Conservation (phyloP, 2,329 filamentous ascomycete genomes). For the Ophiognomonia clavigignenti-juglandacearum region DNA sequence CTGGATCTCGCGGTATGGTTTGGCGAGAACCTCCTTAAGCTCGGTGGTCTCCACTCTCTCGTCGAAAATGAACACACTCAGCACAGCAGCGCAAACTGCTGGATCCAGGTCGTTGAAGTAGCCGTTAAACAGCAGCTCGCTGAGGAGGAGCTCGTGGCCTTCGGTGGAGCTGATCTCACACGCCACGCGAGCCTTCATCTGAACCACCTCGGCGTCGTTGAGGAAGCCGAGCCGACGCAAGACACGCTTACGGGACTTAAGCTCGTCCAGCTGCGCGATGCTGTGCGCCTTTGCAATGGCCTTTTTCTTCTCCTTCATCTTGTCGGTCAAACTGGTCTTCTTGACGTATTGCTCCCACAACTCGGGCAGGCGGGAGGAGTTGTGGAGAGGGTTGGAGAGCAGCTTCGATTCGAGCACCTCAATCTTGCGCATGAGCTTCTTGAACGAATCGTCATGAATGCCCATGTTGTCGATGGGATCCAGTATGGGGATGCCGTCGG, state of each 20-base stretch:
- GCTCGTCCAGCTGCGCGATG: constrained; percentile 88
- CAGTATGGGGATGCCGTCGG: constrained; percentile 81
- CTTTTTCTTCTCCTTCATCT: constrained; percentile 87
- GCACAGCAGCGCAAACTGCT: constrained; percentile 77
- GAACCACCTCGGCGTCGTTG: constrained; percentile 90
- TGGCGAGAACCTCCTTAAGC: constrained; percentile 78
- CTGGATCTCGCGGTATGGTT: constrained; percentile 82
- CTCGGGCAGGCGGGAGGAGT: constrained; percentile 76
- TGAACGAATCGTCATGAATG: constrained; percentile 89
- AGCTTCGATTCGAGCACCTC: constrained; percentile 91
- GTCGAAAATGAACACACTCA: constrained; percentile 96
- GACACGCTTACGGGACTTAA: constrained; percentile 94
- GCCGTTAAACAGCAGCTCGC: constrained; percentile 89
- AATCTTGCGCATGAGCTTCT: constrained; percentile 89
- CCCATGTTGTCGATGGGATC: constrained; percentile 97
- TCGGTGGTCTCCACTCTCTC: constrained; percentile 80
- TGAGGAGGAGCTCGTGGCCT: constrained; percentile 88
- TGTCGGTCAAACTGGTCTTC: constrained; percentile 70
- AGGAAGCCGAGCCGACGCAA: constrained; percentile 92
- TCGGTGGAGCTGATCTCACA: constrained; percentile 92
- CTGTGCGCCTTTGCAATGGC: constrained; percentile 79
- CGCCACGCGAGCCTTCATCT: constrained; percentile 93
- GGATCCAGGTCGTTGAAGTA: constrained; percentile 96
- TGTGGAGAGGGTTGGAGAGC: constrained; percentile 84
- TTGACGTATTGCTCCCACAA: constrained; percentile 82